These are phyloP conservation scores for Platismatia glauca DNA, from an alignment of 495 filamentous ascomycete genomes.

Conservation along the genomic window DNA sequence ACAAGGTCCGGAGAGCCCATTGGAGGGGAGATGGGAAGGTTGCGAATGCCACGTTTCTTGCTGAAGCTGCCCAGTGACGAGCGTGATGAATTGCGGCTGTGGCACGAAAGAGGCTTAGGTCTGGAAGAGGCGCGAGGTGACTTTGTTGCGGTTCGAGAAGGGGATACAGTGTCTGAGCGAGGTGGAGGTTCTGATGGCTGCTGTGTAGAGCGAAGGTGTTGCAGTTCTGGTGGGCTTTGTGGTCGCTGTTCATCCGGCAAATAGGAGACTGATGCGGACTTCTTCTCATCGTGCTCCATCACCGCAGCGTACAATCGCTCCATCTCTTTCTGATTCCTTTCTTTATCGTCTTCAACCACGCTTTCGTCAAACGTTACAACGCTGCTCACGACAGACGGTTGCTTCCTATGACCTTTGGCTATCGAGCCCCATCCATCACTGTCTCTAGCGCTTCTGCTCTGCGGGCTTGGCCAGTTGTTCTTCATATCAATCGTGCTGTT, in stretches of 20 bases:
- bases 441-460: slow-evolving; percentile 26
- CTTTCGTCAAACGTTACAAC: slow-evolving; percentile 61
- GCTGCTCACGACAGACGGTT: slow-evolving; percentile 39
- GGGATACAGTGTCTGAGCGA: slow-evolving; percentile 27
- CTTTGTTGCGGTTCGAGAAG: slow-evolving; percentile 32
- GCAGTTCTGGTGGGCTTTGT: slow-evolving; percentile 25
- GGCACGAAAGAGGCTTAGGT: slow-evolving; percentile 37
- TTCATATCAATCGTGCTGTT: slow-evolving; percentile 29
- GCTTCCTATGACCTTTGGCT: slow-evolving; percentile 30
- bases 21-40: slow-evolving; percentile 50
- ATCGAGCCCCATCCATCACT: slow-evolving; percentile 39
- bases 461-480: slow-evolving; percentile 35
- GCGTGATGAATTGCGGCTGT: slow-evolving; percentile 37
- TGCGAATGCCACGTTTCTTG: slow-evolving; percentile 43
- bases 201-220: slow-evolving; percentile 23
- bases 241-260: slow-evolving; percentile 18
- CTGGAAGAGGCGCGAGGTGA: slow-evolving; percentile 32
- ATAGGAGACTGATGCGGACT: slow-evolving; percentile 34
- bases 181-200: slow-evolving; percentile 16
- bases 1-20: slow-evolving; percentile 42
- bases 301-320: slow-evolving; percentile 86
- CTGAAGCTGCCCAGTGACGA: slow-evolving; percentile 45
- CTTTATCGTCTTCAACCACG: slow-evolving; percentile 63
- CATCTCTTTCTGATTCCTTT: slow-evolving; percentile 66
- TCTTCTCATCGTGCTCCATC: slow-evolving; percentile 76